Conservation (phyloP, 192 early-diverging fungal species). For the Entomortierella lignicola region DNA sequence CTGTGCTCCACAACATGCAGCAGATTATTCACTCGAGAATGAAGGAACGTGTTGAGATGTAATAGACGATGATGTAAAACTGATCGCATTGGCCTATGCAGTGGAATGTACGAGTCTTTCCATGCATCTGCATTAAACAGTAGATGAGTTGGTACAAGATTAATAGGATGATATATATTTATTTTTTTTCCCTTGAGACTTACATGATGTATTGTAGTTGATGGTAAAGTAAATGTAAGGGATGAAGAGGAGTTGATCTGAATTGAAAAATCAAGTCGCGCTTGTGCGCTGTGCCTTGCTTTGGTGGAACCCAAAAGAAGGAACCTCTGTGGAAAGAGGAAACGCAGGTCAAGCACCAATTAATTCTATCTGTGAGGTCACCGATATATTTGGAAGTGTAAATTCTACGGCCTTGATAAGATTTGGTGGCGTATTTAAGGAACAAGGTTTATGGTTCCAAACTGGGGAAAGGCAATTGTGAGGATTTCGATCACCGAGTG, state of each 20-base stretch:
- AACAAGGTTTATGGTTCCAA: no score
- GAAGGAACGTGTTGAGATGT: background rate
- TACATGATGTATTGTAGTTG: slow-evolving; percentile 23
- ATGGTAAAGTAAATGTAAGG: slow-evolving; percentile 2
- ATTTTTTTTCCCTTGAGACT: slow-evolving; percentile 9
- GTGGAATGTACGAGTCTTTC: no score
- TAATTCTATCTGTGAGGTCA: background rate
- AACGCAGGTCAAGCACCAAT: background rate
- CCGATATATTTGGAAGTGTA: background rate
- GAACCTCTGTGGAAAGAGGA: background rate
- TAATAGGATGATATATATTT: background rate
- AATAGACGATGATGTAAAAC: background rate
- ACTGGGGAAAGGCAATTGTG: no score
- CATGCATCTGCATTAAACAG: no score
- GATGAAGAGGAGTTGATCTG: slow-evolving; percentile 23
- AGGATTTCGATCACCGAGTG: no score
- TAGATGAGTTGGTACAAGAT: no score
- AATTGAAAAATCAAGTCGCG: background rate
- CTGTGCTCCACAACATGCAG: background rate
- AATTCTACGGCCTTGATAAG: background rate
- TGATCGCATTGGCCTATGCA: background rate
- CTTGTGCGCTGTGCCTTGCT: slow-evolving; percentile 9
- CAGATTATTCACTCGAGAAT: no score
- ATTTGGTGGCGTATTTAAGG: no score
- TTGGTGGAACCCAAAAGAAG: slow-evolving; percentile 12